These are phyloP conservation scores for Penicillium sp. DNA, from an alignment of 2,329 filamentous ascomycete genomes.

Conservation along the genomic window DNA sequence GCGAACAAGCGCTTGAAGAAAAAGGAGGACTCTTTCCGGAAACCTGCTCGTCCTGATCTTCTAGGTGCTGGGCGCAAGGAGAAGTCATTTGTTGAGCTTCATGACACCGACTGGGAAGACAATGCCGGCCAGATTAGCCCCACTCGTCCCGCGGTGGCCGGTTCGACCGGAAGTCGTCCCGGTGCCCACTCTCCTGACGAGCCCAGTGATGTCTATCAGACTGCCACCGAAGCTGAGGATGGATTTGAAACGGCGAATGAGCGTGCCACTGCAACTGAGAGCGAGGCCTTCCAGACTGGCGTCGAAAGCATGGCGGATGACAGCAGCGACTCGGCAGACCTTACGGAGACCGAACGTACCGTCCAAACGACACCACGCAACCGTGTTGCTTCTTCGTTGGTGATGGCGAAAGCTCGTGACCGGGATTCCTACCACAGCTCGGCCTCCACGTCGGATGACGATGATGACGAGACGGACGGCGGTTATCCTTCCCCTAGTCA, in stretches of 20 bases:
- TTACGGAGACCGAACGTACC: constrained; percentile 77
- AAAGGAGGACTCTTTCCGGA: constrained; percentile 70
- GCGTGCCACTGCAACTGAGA: constrained; percentile 70
- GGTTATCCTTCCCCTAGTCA: constrained; percentile 65
- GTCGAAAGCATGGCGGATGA: constrained; percentile 68
- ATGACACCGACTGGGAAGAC: constrained; percentile 90
- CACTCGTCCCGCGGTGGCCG: constrained; percentile 43
- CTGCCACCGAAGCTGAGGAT: constrained; percentile 70
- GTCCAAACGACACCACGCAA: constrained; percentile 36
- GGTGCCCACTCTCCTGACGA: constrained; percentile 41
- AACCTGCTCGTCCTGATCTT: constrained; percentile 67
- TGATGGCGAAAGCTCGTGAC: constrained; percentile 51
- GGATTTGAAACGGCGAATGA: constrained; percentile 75
- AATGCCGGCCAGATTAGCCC: constrained; percentile 61
- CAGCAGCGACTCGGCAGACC: constrained; percentile 64
- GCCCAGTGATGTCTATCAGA: constrained; percentile 70
- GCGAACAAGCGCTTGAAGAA: constrained; percentile 58
- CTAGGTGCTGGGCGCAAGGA: constrained; percentile 72
- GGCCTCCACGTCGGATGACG: constrained; percentile 78
- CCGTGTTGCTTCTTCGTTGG: constrained; percentile 39
- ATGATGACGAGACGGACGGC: constrained; percentile 61
- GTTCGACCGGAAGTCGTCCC: constrained; percentile 28
- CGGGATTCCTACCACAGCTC: constrained; percentile 77
- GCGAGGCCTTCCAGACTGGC: constrained; percentile 94
- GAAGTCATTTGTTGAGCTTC: constrained; percentile 72